phyloP scores from a whole-genome alignment of 345 rosid genomes.

The Sisymbrium altissimum region DNA sequence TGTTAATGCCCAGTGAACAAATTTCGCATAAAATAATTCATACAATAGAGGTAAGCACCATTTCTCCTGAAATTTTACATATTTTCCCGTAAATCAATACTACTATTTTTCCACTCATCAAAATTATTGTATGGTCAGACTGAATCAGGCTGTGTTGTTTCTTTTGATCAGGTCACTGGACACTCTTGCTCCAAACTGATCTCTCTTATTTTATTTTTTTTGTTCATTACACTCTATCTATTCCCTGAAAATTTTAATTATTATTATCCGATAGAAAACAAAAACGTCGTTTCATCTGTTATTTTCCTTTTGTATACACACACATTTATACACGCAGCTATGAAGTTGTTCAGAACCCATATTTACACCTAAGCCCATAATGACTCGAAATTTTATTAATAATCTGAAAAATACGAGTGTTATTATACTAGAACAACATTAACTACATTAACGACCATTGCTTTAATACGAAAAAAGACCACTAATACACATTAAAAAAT shows the following conservation, averaged over 20 bases:
- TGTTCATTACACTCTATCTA: neutral
- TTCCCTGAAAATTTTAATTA: neutral
- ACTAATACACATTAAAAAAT: slow-evolving; percentile 1
- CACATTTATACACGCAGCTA: slow-evolving; percentile 16
- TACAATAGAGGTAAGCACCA: neutral
- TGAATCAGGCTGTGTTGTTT: slow-evolving; percentile 22
- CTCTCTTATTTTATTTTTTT: neutral
- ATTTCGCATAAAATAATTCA: neutral
- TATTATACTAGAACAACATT: slow-evolving; percentile 7
- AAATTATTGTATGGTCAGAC: slow-evolving; percentile 12
- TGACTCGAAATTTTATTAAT: neutral
- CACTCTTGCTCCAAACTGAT: slow-evolving; percentile 20
- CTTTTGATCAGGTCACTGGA: slow-evolving; percentile 10
- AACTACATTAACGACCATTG: slow-evolving; percentile 2
- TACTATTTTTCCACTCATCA: neutral
- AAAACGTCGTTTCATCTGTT: slow-evolving; percentile 27
- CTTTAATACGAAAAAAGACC: neutral
- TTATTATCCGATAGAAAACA: slow-evolving; percentile 5
- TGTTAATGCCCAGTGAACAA: neutral
- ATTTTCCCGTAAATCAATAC: neutral
- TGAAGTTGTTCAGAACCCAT: slow-evolving; percentile 17
- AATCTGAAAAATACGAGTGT: neutral
- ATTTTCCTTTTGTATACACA: slow-evolving; percentile 21
- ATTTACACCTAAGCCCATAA: slow-evolving; percentile 5
- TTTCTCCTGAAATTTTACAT: neutral